Percentiles rank a stretch among this genome's conserved stretches.
Conservation (phyloP, 805 yeast species). For the Suhomyces tanzawaensis region DNA sequence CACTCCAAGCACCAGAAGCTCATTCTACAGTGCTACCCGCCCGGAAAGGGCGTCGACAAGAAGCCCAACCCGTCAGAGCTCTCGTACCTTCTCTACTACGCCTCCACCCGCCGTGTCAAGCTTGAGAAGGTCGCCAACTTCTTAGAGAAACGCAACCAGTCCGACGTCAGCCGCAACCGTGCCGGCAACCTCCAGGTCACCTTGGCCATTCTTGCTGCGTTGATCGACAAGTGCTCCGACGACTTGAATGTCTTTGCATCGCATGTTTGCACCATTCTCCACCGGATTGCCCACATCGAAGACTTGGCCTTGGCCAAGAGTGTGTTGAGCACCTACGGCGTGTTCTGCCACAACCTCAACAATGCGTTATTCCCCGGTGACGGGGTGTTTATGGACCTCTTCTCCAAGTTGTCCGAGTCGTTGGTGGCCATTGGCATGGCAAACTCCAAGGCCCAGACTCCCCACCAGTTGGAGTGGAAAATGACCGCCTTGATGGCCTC, state of each 20-base stretch:
- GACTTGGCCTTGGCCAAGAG: constrained; percentile 64
- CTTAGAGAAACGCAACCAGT: constrained; percentile 56
- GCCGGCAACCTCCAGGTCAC: constrained; percentile 85
- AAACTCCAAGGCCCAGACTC: constrained; percentile 13
- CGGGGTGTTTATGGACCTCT: constrained; percentile 49
- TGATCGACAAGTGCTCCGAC: constrained; percentile 74
- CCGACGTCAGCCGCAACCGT: constrained; percentile 60
- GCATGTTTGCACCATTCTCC: constrained; percentile 61
- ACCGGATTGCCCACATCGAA: constrained; percentile 46
- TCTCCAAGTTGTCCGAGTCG: constrained; percentile 27
- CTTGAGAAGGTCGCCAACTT: constrained; percentile 80
- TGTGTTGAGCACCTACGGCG: constrained; percentile 46
- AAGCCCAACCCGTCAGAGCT: constrained; percentile 91
- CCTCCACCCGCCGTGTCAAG: constrained; percentile 84
- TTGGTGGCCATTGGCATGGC: constrained; percentile 16
- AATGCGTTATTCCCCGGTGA: constrained; percentile 67
- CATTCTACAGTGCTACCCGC: constrained; percentile 88
- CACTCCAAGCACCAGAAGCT: constrained; percentile 86
- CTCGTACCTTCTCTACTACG: constrained; percentile 83
- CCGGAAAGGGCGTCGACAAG: constrained; percentile 82
- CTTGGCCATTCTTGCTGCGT: constrained; percentile 60
- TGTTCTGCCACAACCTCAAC: constrained; percentile 49
- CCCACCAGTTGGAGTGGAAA: constrained; percentile 46
- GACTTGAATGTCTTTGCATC: constrained; percentile 81
- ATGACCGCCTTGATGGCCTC: constrained; percentile 41